Conservation (phyloP, 768 basidiomycete species). For the Pulveroboletus sp. region DNA sequence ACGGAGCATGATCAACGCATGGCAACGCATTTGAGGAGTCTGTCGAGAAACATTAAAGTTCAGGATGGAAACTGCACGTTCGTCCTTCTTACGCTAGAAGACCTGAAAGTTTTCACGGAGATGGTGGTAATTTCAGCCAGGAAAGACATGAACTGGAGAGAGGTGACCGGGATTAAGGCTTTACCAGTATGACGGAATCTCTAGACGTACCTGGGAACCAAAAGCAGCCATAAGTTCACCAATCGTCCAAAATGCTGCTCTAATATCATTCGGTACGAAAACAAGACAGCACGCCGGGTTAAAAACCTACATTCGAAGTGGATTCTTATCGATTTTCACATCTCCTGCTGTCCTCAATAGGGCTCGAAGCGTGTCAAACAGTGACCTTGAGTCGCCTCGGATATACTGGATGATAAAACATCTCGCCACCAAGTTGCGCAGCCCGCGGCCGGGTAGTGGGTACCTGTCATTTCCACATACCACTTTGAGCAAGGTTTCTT, state of each 20-base stretch:
- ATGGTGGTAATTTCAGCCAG: conserved; percentile 77
- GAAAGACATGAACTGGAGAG: conserved; percentile 84
- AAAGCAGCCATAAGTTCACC: conserved; percentile 85
- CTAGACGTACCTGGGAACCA: conserved; percentile 70
- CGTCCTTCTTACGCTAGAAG: conserved; percentile 57
- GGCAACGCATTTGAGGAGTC: conserved; percentile 78
- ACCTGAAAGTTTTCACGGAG: conserved; percentile 63
- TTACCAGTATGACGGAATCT: not conserved
- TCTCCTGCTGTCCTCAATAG: conserved; percentile 75
- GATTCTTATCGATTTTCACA: conserved; percentile 63
- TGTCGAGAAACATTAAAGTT: conserved; percentile 28
- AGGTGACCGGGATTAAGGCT: not conserved
- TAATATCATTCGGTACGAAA: conserved; percentile 27
- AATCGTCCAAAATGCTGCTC: conserved; percentile 80
- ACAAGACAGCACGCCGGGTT: not conserved
- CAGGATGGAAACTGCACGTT: not conserved
- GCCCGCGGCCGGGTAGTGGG: conserved; percentile 83
- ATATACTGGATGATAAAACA: conserved; percentile 72
- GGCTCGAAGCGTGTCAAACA: conserved; percentile 83
- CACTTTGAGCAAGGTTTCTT: conserved; percentile 62
- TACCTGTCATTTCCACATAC: conserved; percentile 58
- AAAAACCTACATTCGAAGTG: conserved; percentile 57
- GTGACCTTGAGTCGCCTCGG: conserved; percentile 73
- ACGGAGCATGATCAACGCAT: conserved; percentile 71
- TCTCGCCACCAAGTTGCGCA: conserved; percentile 73